Evolutionary conservation across 179 eudicot genomes (phyloP).

Genomic region (Spinacia oleracea): DNA sequence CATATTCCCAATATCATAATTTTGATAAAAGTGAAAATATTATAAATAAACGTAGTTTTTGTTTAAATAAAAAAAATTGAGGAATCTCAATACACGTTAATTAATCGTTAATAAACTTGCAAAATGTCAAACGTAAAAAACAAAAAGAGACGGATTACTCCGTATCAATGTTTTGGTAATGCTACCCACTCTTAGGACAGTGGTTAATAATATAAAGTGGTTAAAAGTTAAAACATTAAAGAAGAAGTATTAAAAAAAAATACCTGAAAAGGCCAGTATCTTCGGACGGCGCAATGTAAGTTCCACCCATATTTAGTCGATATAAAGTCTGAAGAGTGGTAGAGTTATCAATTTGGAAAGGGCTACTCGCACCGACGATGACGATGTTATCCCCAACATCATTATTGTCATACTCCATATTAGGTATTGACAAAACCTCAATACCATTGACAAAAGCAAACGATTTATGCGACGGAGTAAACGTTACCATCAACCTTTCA

Average conservation of each 20-base stretch:
- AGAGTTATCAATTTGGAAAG: slow-evolving; percentile 43
- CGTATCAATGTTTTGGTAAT: too few species aligned
- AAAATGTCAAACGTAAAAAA: too few species aligned
- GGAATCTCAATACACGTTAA: too few species aligned
- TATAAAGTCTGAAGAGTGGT: slow-evolving; percentile 69
- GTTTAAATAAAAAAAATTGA: too few species aligned
- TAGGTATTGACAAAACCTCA: slow-evolving; percentile 79
- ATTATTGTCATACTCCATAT: slow-evolving; percentile 45
- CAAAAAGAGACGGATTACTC: too few species aligned
- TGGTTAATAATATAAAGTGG: too few species aligned
- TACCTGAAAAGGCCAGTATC: slow-evolving; percentile 65
- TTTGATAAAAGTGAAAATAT: too few species aligned
- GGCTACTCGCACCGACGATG: slow-evolving; percentile 29
- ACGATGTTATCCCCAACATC: slow-evolving; percentile 17
- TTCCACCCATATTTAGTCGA: slow-evolving; percentile 85
- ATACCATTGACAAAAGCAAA: slow-evolving; percentile 87
- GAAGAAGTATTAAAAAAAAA: background rate
- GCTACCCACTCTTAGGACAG: too few species aligned
- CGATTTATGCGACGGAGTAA: slow-evolving; percentile 56
- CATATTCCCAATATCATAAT: too few species aligned
- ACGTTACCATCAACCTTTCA: slow-evolving; percentile 49
- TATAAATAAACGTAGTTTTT: too few species aligned
- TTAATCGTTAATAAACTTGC: too few species aligned
- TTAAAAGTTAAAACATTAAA: too few species aligned
- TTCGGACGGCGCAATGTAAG: slow-evolving; percentile 53